Conservation (phyloP, 2,329 filamentous ascomycete genomes). For the Furcasterigmium furcatum region DNA sequence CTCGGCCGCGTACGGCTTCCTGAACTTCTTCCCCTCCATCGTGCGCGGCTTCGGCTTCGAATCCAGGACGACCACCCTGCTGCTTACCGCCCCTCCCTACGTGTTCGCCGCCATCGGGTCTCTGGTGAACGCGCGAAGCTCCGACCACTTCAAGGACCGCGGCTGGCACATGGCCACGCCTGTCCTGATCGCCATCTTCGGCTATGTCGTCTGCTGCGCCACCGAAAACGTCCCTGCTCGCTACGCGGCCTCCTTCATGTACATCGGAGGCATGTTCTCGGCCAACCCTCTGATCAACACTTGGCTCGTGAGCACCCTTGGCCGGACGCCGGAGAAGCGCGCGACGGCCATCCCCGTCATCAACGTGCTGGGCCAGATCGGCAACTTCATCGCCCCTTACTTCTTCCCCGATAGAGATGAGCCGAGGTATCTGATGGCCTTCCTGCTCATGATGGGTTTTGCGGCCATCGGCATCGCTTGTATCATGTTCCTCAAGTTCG, state of each 20-base stretch:
- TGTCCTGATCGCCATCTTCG: slow-evolving; percentile 32
- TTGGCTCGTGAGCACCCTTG: slow-evolving; percentile 32
- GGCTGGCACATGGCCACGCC: slow-evolving; percentile 38
- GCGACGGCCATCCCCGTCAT: slow-evolving; percentile 28
- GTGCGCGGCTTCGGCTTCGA: slow-evolving; percentile 45
- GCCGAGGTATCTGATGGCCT: slow-evolving; percentile 34
- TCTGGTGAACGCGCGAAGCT: slow-evolving; percentile 19
- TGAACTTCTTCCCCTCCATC: slow-evolving; percentile 35
- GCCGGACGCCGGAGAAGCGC: slow-evolving; percentile 40
- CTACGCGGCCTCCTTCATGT: slow-evolving; percentile 24
- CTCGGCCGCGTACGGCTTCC: slow-evolving; percentile 25
- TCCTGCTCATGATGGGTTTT: slow-evolving; percentile 23
- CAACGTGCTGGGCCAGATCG: slow-evolving; percentile 17
- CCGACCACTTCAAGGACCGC: slow-evolving; percentile 37
- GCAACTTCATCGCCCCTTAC: slow-evolving; percentile 38
- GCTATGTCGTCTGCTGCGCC: slow-evolving; percentile 26
- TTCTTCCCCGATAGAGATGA: slow-evolving; percentile 34
- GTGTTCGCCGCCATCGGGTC: slow-evolving; percentile 21
- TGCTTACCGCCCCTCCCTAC: slow-evolving; percentile 37
- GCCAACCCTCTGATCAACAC: slow-evolving; percentile 33
- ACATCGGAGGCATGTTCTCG: slow-evolving; percentile 21
- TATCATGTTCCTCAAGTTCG: slow-evolving; percentile 2
- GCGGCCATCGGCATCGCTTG: slow-evolving; percentile 29
- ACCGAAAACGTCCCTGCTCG: slow-evolving; percentile 20
- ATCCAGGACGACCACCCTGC: slow-evolving; percentile 40